Evolutionary conservation across 495 filamentous ascomycete species (phyloP).

Genomic region (Neurospora tetrasperma): DNA sequence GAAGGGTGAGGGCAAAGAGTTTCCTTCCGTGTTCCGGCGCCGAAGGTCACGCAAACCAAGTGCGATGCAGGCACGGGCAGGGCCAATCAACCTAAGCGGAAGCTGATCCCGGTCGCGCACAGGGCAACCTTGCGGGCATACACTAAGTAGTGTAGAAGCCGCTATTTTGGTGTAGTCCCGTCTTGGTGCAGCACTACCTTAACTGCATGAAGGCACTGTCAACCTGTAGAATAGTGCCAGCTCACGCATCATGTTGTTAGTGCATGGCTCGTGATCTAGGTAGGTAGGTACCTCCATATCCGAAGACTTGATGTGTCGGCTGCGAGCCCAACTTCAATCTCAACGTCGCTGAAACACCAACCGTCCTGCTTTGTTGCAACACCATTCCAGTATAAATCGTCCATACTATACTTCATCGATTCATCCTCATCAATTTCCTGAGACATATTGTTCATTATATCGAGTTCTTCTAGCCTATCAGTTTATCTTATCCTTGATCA

Average conservation of each 20-base stretch:
- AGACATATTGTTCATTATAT: not conserved
- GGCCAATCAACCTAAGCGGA: not conserved
- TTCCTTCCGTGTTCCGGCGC: not conserved
- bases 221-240: not conserved
- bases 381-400: not conserved
- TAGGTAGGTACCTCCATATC: not conserved
- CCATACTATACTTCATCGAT: not conserved
- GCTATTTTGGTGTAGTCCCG: not conserved
- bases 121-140: not conserved
- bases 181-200: not conserved
- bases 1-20: not conserved
- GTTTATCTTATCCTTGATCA: not conserved
- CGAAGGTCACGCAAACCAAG: not conserved
- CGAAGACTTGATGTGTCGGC: not conserved
- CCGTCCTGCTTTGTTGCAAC: not conserved
- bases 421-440: not conserved
- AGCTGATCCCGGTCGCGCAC: not conserved
- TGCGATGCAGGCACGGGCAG: not conserved
- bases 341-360: not conserved
- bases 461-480: not conserved
- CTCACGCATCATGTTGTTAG: not conserved
- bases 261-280: not conserved
- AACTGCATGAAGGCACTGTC: not conserved
- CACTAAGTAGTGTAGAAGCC: not conserved
- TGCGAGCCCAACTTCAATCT: not conserved